Evolutionary conservation across 345 rosid species (phyloP).

Genomic region (Acer yangbiense): DNA sequence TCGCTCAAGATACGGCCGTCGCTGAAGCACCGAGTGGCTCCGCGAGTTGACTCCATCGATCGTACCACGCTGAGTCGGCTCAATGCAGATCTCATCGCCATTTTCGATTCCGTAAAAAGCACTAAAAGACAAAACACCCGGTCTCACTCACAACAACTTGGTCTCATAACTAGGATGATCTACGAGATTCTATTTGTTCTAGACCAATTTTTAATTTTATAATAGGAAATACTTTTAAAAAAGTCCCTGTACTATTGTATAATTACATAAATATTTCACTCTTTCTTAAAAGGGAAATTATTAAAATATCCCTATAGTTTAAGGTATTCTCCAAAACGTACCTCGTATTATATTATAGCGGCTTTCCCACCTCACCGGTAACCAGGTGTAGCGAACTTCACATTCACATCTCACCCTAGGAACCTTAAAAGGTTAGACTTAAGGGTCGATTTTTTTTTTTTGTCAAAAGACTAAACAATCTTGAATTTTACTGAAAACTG

Average conservation of each 20-base stretch:
- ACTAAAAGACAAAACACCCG: neutral
- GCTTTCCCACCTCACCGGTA: no score
- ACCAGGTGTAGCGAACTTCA: no score
- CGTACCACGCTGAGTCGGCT: conserved; percentile 43
- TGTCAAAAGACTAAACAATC: no score
- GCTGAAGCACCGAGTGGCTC: conserved; percentile 61
- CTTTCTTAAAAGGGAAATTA: no score
- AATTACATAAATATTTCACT: neutral
- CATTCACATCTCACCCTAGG: no score
- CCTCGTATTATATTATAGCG: no score
- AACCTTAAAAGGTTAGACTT: no score
- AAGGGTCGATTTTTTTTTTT: no score
- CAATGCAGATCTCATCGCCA: conserved; percentile 50
- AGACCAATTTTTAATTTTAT: neutral
- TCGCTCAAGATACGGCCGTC: conserved; percentile 81
- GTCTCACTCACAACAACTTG: neutral
- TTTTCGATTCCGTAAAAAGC: conserved; percentile 13
- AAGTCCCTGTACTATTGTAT: neutral
- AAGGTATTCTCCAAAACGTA: no score
- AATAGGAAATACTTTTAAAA: no score
- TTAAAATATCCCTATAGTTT: no score
- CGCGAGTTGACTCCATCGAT: conserved; percentile 47
- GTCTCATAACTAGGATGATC: neutral
- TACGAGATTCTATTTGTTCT: neutral
- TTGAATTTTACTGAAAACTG: no score